Evolutionary conservation across 179 eudicot genomes (phyloP).

Genomic region (Drosera spatulata): DNA sequence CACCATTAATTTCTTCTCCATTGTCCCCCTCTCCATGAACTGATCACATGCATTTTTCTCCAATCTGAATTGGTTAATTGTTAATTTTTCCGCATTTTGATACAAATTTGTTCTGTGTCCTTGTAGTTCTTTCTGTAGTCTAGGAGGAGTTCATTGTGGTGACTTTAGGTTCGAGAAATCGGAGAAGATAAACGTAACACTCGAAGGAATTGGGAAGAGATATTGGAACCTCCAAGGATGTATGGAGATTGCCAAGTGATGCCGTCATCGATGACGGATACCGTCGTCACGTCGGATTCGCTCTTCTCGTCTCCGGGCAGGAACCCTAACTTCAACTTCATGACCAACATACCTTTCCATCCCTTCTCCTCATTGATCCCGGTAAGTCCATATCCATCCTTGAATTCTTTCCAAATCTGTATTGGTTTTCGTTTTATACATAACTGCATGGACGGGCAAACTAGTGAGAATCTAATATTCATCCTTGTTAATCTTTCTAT

Average conservation of each 20-base stretch:
- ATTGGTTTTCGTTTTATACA: neutral
- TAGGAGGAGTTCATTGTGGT: neutral
- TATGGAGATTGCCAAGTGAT: conserved; percentile 91
- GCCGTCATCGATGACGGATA: conserved; percentile 26
- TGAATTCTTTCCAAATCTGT: neutral
- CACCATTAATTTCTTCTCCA: no score
- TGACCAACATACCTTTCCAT: conserved; percentile 60
- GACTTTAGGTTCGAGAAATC: neutral
- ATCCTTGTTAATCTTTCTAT: neutral
- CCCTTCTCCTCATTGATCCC: conserved; percentile 52
- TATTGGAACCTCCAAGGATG: conserved; percentile 25
- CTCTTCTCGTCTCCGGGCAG: conserved; percentile 41
- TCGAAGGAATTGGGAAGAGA: neutral
- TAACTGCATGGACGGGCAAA: neutral
- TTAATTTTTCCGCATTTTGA: no score
- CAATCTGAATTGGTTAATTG: no score
- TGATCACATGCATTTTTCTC: no score
- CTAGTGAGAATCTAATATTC: no score
- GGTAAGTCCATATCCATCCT: conserved; percentile 26
- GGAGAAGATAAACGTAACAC: neutral
- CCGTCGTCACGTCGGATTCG: conserved; percentile 24
- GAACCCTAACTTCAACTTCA: conserved; percentile 79
- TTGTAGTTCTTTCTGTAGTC: neutral
- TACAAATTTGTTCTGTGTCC: no score
- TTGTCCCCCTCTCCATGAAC: no score